Evolutionary conservation across 192 early-diverging fungal species (phyloP).

Genomic region (Linnemannia elongata): DNA sequence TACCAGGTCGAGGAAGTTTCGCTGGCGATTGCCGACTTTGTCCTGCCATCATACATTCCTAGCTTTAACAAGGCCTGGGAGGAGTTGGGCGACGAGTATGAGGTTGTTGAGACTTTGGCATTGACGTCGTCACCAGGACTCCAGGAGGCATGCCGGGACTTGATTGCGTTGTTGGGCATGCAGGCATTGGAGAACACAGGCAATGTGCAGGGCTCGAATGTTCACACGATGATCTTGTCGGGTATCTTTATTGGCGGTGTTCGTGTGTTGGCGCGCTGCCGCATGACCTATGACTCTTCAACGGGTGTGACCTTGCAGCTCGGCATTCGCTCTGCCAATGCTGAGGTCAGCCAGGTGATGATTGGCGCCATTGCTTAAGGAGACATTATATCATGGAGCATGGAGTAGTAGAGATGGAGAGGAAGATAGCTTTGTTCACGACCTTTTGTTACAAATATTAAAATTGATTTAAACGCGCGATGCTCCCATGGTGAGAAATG

Average conservation of each 20-base stretch:
- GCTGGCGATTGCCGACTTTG: conserved; percentile 87
- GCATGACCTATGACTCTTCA: conserved; percentile 89
- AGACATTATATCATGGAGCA: not conserved
- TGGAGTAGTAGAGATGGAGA: not conserved
- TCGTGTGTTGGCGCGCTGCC: conserved; percentile 80
- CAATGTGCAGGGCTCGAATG: conserved; percentile 76
- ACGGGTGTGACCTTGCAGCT: conserved; percentile 95
- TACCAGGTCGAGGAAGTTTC: conserved; percentile 94
- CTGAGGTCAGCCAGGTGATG: conserved; percentile 77
- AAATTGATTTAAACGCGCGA: too few species aligned
- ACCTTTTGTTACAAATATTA: too few species aligned
- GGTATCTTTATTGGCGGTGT: conserved; percentile 90
- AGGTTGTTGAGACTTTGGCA: conserved; percentile 90
- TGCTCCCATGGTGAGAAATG: not conserved
- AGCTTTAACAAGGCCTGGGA: conserved; percentile 89
- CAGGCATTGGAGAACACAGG: conserved; percentile 81
- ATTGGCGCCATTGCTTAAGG: conserved; percentile 83
- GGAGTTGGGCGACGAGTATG: conserved; percentile 73
- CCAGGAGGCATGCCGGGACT: conserved; percentile 78
- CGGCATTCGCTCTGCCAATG: conserved; percentile 80
- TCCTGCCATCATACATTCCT: conserved; percentile 87
- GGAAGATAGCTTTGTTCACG: too few species aligned
- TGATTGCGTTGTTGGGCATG: conserved; percentile 92
- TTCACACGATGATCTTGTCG: conserved; percentile 88
- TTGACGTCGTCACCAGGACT: conserved; percentile 81